A percentile compares a stretch with the other conserved stretches of the same genome.
phyloP scores from a whole-genome alignment of 2,329 filamentous ascomycete genomes.

The Fusarium sacchari region DNA sequence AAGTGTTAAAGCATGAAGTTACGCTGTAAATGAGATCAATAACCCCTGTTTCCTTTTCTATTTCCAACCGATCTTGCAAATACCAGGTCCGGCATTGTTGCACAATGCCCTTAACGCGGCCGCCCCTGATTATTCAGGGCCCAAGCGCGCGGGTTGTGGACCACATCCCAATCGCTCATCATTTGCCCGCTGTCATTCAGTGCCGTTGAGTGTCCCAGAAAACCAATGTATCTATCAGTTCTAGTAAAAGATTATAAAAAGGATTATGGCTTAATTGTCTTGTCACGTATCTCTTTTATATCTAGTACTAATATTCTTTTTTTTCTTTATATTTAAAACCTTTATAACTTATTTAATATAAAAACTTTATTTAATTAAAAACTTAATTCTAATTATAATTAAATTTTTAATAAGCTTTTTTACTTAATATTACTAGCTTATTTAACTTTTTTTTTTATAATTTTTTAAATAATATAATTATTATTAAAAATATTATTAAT shows the following conservation, averaged over 20 bases:
- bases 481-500: no score
- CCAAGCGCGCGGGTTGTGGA: not conserved
- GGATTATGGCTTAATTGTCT: accelerated
- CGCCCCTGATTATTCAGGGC: no score
- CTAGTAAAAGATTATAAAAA: accelerated
- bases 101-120: not conserved
- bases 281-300: accelerated
- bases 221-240: accelerated
- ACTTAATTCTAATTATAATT: no score
- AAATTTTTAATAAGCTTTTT: no score
- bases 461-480: no score
- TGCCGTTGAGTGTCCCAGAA: no score
- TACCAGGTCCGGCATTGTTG: not conserved
- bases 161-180: not conserved
- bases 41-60: not conserved
- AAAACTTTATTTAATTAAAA: no score
- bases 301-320: accelerated
- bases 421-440: no score
- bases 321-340: no score
- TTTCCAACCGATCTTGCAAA: not conserved
- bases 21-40: no score
- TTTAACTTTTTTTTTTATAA: no score
- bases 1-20: not conserved
- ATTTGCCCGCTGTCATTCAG: not conserved
- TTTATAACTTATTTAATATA: no score